These are phyloP conservation scores for Fragosphaeria purpurea DNA, from an alignment of 2,329 filamentous ascomycete species.

Conservation along the genomic window DNA sequence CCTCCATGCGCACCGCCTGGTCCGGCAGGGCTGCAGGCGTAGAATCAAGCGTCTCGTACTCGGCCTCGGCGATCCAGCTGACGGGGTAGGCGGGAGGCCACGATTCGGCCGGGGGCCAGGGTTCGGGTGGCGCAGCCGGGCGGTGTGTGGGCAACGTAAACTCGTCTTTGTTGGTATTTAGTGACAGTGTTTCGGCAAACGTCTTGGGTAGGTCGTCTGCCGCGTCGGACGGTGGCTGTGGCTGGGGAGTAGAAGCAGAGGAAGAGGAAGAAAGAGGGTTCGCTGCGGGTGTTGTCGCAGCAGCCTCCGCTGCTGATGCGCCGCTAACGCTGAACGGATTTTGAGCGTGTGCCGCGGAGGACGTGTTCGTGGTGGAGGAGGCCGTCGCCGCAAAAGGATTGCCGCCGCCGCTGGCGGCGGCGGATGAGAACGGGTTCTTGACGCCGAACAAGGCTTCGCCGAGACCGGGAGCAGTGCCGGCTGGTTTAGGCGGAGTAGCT, in stretches of 20 bases:
- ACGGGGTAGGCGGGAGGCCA: slow-evolving; percentile 64
- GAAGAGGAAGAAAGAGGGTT: too few species aligned
- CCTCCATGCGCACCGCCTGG: slow-evolving; percentile 36
- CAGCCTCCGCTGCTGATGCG: not conserved
- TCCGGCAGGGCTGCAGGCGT: slow-evolving; percentile 35
- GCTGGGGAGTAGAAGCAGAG: not conserved
- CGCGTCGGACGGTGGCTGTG: slow-evolving; percentile 8
- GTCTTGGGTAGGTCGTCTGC: slow-evolving; percentile 41
- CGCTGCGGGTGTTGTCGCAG: not conserved
- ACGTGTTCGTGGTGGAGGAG: slow-evolving; percentile 4
- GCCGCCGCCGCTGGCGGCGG: slow-evolving; percentile 17
- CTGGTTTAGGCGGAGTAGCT: slow-evolving; percentile 19
- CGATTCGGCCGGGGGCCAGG: slow-evolving; percentile 61
- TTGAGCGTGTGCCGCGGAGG: slow-evolving; percentile 6
- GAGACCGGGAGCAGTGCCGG: slow-evolving; percentile 30
- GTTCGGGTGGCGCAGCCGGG: slow-evolving; percentile 41
- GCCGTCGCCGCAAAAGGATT: slow-evolving; percentile 22
- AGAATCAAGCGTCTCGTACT: slow-evolving; percentile 76
- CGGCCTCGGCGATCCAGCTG: slow-evolving; percentile 75
- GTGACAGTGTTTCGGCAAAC: slow-evolving; percentile 66
- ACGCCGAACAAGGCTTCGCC: slow-evolving; percentile 64
- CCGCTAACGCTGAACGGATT: slow-evolving; percentile 15
- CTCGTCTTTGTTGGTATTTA: slow-evolving; percentile 44
- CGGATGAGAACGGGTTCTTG: slow-evolving; percentile 29
- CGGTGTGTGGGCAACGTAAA: slow-evolving; percentile 12